These are phyloP conservation scores for Zasmidium angulare DNA, from an alignment of 2,329 filamentous ascomycete genomes.

Conservation along the genomic window DNA sequence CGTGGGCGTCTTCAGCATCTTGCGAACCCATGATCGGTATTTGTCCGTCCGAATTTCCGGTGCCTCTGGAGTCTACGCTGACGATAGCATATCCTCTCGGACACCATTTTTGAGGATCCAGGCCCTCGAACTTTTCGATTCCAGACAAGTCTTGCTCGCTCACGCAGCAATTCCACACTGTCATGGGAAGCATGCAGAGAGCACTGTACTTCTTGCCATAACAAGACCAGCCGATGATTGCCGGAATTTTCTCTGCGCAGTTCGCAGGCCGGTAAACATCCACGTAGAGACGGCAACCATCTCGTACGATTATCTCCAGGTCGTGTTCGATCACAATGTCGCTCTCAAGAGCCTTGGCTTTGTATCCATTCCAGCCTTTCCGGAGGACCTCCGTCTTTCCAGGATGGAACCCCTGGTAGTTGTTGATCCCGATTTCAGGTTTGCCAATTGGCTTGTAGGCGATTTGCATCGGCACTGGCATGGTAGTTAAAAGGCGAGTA, in stretches of 20 bases:
- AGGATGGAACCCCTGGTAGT: constrained; percentile 42
- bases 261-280: constrained; percentile 48
- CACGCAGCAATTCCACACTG: constrained; percentile 42
- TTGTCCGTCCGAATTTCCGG: constrained; percentile 36
- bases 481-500: background rate
- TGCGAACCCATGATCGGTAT: constrained; percentile 43
- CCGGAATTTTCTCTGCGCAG: constrained; percentile 39
- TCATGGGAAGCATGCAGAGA: constrained; percentile 41
- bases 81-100: constrained; percentile 37
- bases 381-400: constrained; percentile 42
- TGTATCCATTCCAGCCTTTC: constrained; percentile 40
- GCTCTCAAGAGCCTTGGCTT: constrained; percentile 36
- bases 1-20: constrained; percentile 48
- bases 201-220: constrained; percentile 49
- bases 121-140: constrained; percentile 46
- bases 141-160: constrained; percentile 24
- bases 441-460: constrained; percentile 33
- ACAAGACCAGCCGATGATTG: constrained; percentile 45
- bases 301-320: constrained; percentile 44
- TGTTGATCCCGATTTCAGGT: constrained; percentile 42
- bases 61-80: constrained; percentile 33
- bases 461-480: constrained; percentile 16
- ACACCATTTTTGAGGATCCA: constrained; percentile 40
- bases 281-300: constrained; percentile 44
- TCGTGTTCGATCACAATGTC: constrained; percentile 49